Evolutionary conservation across 129 eudicot genomes (phyloP).

Genomic region (Pittosporum tobira): DNA sequence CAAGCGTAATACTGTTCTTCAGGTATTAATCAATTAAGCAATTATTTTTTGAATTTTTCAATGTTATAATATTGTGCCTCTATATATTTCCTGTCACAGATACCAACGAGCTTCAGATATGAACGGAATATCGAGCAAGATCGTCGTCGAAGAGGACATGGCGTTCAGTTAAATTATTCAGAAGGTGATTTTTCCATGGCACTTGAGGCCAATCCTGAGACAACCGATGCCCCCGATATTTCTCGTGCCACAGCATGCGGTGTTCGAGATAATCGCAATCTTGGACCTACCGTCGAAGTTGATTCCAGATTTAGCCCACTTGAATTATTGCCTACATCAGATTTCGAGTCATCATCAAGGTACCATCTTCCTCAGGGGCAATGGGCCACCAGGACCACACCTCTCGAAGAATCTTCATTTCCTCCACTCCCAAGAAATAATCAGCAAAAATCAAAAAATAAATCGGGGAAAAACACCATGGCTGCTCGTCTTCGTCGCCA

Average conservation of each 20-base stretch:
- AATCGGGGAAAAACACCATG: conserved; percentile 15
- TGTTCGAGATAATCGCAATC: neutral
- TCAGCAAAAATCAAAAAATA: conserved; percentile 11
- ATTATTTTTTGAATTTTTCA: neutral
- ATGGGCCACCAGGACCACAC: neutral
- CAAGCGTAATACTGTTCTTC: conserved; percentile 26
- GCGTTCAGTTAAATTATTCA: conserved; percentile 1
- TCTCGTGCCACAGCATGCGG: conserved; percentile 14
- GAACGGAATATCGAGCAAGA: conserved; percentile 17
- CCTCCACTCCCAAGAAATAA: conserved; percentile 29
- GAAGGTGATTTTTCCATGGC: conserved; percentile 14
- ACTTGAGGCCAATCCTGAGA: conserved; percentile 20
- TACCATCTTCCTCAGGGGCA: neutral
- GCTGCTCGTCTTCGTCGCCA: conserved; percentile 18
- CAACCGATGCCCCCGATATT: conserved; percentile 4
- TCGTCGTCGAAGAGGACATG: conserved; percentile 15
- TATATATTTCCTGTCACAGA: conserved; percentile 7
- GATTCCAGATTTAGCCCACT: conserved; percentile 15
- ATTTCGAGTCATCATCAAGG: conserved; percentile 15
- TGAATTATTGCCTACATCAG: conserved; percentile 14
- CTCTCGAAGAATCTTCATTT: conserved; percentile 18
- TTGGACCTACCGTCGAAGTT: conserved; percentile 7
- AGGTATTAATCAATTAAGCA: conserved; percentile 12
- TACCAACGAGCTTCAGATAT: conserved; percentile 22
- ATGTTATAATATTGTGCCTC: neutral